Percentiles rank a stretch among this genome's conserved stretches.
phyloP scores from a whole-genome alignment of 345 rosid species.

The Eucalyptus sideroxylon region DNA sequence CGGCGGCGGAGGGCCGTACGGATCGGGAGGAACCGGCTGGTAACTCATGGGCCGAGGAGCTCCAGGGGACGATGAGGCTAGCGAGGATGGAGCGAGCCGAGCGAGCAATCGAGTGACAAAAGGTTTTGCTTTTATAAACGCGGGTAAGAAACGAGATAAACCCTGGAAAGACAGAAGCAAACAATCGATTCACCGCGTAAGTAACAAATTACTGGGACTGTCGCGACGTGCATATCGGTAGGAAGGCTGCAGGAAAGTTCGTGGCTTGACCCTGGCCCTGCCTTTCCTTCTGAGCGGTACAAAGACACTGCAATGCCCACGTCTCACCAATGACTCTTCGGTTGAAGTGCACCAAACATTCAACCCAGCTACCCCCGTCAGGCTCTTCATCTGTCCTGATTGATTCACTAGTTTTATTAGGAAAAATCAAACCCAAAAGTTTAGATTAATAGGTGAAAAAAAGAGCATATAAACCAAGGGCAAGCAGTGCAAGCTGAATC shows the following conservation, averaged over 20 bases:
- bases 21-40: conserved; percentile 1
- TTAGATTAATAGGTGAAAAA: neutral
- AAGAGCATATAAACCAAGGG: neutral
- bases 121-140: too few relatives aligned
- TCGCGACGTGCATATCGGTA: neutral
- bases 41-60: conserved; percentile 5
- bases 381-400: neutral
- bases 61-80: neutral
- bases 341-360: neutral
- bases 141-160: neutral
- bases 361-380: neutral
- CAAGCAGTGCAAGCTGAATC: neutral
- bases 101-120: neutral
- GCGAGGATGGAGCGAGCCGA: neutral
- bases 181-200: neutral
- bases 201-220: neutral
- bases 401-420: neutral
- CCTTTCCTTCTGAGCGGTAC: neutral
- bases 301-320: neutral
- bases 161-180: neutral
- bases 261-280: neutral
- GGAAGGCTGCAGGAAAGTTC: neutral
- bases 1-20: neutral
- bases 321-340: too few relatives aligned
- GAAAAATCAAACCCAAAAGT: neutral